Conservation (phyloP, 2,329 filamentous ascomycete genomes). For the Stylonectria norvegica region DNA sequence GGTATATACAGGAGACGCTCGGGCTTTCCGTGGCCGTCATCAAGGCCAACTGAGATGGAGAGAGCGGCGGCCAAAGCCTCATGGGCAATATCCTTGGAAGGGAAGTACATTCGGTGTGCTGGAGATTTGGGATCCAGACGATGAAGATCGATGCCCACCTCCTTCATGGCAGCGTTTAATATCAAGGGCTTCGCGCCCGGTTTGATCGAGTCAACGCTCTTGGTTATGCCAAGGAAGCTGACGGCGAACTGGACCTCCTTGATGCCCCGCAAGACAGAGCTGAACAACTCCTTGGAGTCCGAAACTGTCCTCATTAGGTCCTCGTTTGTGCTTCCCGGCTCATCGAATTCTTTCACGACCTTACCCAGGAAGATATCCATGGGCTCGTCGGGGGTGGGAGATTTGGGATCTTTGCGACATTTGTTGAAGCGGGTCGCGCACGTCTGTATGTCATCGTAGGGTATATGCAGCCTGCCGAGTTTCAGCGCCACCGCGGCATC, state of each 20-base stretch:
- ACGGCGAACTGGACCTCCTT: constrained; percentile 96
- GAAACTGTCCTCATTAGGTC: constrained; percentile 78
- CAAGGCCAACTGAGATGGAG: constrained; percentile 86
- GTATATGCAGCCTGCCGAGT: constrained; percentile 83
- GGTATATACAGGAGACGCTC: constrained; percentile 90
- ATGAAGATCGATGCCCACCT: constrained; percentile 89
- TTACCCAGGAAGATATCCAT: constrained; percentile 66
- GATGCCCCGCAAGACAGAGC: constrained; percentile 84
- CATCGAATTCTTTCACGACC: constrained; percentile 70
- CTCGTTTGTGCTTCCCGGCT: constrained; percentile 62
- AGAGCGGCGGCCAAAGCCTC: constrained; percentile 90
- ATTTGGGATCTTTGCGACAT: constrained; percentile 35
- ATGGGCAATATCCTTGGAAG: constrained; percentile 86
- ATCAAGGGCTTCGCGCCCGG: constrained; percentile 68
- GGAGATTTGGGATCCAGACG: constrained; percentile 88
- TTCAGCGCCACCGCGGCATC: constrained; percentile 91
- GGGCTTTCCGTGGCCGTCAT: constrained; percentile 81
- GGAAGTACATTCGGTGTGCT: constrained; percentile 98
- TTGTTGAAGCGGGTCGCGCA: constrained; percentile 57
- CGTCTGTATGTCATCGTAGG: constrained; percentile 76
- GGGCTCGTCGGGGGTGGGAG: constrained; percentile 38
- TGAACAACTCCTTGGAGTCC: constrained; percentile 88
- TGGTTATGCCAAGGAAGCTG: constrained; percentile 84
- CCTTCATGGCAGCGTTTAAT: constrained; percentile 90
- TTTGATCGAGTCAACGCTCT: constrained; percentile 67